These are phyloP conservation scores for Alnus rubra DNA, from an alignment of 306 rosid genomes.

Conservation along the genomic window DNA sequence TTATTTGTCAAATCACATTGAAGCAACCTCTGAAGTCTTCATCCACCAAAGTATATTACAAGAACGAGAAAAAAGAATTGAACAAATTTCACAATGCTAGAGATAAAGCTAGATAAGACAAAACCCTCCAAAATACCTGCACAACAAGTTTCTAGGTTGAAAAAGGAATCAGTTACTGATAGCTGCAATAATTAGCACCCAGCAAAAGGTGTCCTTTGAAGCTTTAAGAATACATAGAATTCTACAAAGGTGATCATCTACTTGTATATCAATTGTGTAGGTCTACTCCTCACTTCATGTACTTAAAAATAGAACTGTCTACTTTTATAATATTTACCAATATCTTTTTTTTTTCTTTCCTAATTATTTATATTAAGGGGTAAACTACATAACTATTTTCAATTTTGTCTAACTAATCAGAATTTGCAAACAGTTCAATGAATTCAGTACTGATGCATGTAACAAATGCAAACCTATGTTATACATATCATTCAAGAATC, in stretches of 20 bases:
- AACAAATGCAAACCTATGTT: constrained; percentile 5
- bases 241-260: constrained; percentile 5
- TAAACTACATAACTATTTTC: constrained; percentile 15
- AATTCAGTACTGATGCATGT: not conserved
- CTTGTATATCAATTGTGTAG: constrained; percentile 5
- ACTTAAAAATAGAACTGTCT: constrained; percentile 3
- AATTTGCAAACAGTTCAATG: constrained; percentile 12
- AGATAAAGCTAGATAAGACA: not conserved
- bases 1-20: not conserved
- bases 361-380: constrained; percentile 8
- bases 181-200: constrained; percentile 14
- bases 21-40: not conserved
- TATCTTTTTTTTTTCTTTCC: not conserved
- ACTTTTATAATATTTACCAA: constrained; percentile 1
- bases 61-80: not conserved
- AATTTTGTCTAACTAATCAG: constrained; percentile 2
- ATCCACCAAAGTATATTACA: not conserved
- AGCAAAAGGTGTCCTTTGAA: not conserved
- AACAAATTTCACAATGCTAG: not conserved
- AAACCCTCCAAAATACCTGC: not conserved
- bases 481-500: not conserved
- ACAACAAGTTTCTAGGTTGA: not conserved
- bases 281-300: constrained; percentile 17
- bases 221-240: not conserved
- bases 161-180: not conserved